Evolutionary conservation across 345 rosid species (phyloP), one percentile per base, ranked within the genome.

Genomic region (Pistacia vera): DNA sequence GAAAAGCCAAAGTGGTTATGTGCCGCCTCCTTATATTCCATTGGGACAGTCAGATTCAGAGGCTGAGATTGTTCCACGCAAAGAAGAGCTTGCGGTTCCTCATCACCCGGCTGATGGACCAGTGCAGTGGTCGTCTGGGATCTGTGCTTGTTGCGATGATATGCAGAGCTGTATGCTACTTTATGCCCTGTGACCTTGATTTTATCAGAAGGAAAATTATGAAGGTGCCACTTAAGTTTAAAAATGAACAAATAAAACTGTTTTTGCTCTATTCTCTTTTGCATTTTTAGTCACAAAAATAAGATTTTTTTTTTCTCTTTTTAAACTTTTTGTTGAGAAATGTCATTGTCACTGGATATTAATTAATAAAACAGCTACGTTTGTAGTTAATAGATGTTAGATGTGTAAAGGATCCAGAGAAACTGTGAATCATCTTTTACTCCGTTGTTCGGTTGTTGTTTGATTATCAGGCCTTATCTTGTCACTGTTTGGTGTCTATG

Each of bases 91-190:
- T 16, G 36, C 63, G 52, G 83, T 57, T 71, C 68, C 77, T 69
- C 70, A 36, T 69, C 59, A 22, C 44, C 46, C 49, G 4, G 63
- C 55, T 9, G 82, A 81, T 25, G 83, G 62, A 57, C 85, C 79
- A 18, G 81, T 51, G 13, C 92, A 79, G 41, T 95, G 98, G 99
- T 89, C 98, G 30, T 95, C 98, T 77, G 99, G 99, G 84, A 93
- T 95, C 71, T 95, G 99, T 78, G 99, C 98, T 56, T 95, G 99
- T 72, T 92, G 87, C 81, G 99, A 95, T 90, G 99, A 95, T 86
- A 84, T 88, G 85, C 97, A 84, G 88, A 95, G 97, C 96, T 95
- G 98, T 93, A 95, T 82, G 96, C 90, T 88, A 88, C 93, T 91
- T 86, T 89, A 78, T 92, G 87, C 81, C 82, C 72, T 87, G 82